Evolutionary conservation across 768 basidiomycete species (phyloP).

Genomic region (Tylopilus balloui): DNA sequence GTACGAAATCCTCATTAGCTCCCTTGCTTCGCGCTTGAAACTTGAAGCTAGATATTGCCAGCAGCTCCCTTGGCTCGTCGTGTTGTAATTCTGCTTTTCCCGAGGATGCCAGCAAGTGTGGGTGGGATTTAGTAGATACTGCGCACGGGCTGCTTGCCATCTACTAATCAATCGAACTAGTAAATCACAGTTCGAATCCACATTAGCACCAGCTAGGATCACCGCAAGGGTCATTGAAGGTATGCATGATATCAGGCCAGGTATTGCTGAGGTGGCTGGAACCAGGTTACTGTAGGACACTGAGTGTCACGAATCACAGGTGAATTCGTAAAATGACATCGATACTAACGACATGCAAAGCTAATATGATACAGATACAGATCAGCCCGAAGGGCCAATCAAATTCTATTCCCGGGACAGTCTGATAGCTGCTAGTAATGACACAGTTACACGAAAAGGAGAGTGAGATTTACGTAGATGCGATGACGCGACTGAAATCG

Average conservation of each 20-base stretch:
- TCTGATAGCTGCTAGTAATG: neutral
- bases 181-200: too few relatives aligned
- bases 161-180: too few relatives aligned
- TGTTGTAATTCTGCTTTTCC: too few relatives aligned
- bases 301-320: neutral
- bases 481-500: neutral
- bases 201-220: too few relatives aligned
- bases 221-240: too few relatives aligned
- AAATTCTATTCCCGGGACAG: neutral
- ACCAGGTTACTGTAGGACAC: too few relatives aligned
- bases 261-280: too few relatives aligned
- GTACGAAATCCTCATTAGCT: neutral
- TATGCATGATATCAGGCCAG: too few relatives aligned
- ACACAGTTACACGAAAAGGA: neutral
- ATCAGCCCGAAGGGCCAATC: too few relatives aligned
- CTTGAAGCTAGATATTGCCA: neutral
- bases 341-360: neutral
- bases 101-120: too few relatives aligned
- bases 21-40: neutral
- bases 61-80: neutral
- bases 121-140: too few relatives aligned
- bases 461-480: neutral
- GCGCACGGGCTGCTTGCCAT: too few relatives aligned
- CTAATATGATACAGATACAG: conserved; percentile 8
- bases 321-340: conserved; percentile 1